A percentile compares a stretch with the other conserved stretches of the same genome.
Evolutionary conservation across 2,329 filamentous ascomycete genomes (phyloP).

Genomic region (Mycosphaerelloides madeirae): DNA sequence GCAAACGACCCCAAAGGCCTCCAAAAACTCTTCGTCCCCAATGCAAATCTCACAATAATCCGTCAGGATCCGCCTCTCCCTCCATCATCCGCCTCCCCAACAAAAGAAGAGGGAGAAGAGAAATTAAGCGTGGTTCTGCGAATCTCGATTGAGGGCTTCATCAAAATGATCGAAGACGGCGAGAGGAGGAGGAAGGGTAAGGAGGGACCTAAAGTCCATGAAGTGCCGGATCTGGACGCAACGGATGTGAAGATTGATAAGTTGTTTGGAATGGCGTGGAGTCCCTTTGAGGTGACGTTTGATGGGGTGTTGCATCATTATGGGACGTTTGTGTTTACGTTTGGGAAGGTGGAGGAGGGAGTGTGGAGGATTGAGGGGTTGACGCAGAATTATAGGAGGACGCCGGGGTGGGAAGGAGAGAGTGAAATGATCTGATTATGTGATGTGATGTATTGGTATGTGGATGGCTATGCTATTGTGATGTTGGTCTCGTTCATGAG

Average conservation of each 20-base stretch:
- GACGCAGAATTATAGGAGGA: slow-evolving; percentile 21
- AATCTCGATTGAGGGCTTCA: slow-evolving; percentile 15
- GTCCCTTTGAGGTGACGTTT: slow-evolving; percentile 20
- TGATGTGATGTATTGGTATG: not conserved
- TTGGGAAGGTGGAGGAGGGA: slow-evolving; percentile 6
- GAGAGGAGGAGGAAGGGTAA: slow-evolving; percentile 11
- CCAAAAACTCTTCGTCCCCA: slow-evolving; percentile 71
- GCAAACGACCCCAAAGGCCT: slow-evolving; percentile 47
- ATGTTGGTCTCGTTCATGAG: slow-evolving; percentile 1
- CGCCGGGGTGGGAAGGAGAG: slow-evolving; percentile 14
- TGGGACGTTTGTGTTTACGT: slow-evolving; percentile 16
- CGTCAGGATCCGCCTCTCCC: slow-evolving; percentile 17
- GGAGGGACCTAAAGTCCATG: slow-evolving; percentile 11
- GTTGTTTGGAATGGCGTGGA: slow-evolving; percentile 16
- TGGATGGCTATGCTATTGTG: not conserved
- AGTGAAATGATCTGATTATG: not conserved
- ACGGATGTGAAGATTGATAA: slow-evolving; percentile 16
- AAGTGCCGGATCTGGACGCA: slow-evolving; percentile 12
- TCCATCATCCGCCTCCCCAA: not conserved
- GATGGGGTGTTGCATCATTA: slow-evolving; percentile 22
- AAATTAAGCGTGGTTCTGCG: slow-evolving; percentile 8
- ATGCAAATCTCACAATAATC: slow-evolving; percentile 53
- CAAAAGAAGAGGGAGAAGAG: not conserved
- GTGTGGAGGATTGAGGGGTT: slow-evolving; percentile 19
- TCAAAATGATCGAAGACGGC: slow-evolving; percentile 14